Percentiles rank a stretch among this genome's conserved stretches.
Evolutionary conservation across 129 eudicot genomes (phyloP).

Genomic region (Chrysanthemum lavandulifolium): DNA sequence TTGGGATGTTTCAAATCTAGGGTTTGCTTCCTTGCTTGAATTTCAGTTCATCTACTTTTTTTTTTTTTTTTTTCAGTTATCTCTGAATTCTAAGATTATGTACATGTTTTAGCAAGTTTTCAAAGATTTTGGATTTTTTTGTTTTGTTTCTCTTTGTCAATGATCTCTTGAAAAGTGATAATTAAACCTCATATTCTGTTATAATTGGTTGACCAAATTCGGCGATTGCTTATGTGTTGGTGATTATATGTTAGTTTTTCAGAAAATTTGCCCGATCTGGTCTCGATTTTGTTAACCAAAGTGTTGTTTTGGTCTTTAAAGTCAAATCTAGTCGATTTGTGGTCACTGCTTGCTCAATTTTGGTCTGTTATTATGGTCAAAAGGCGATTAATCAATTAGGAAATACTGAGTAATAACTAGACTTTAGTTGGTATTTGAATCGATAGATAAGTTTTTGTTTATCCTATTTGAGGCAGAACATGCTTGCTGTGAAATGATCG

Average conservation of each 20-base stretch:
- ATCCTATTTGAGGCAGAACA: slow-evolving; percentile 36
- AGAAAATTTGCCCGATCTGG: not conserved
- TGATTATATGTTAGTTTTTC: slow-evolving; percentile 3
- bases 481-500: slow-evolving; percentile 25
- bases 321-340: not conserved
- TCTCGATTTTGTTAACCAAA: not conserved
- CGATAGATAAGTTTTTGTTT: slow-evolving; percentile 15
- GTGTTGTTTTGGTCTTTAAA: not conserved
- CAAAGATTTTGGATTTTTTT: no score
- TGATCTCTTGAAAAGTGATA: no score
- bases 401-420: not conserved
- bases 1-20: slow-evolving; percentile 14
- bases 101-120: no score
- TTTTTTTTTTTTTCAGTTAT: not conserved
- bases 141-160: no score
- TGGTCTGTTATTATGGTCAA: not conserved
- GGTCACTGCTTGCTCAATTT: slow-evolving; percentile 1
- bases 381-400: not conserved
- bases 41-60: no score
- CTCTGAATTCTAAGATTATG: not conserved
- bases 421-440: slow-evolving; percentile 4
- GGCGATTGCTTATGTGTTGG: no score
- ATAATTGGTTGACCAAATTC: no score
- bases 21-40: slow-evolving; percentile 14
- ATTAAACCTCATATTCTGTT: no score